phyloP scores from a whole-genome alignment of 2,329 filamentous ascomycete species.

The Hymenoscyphus scutula region DNA sequence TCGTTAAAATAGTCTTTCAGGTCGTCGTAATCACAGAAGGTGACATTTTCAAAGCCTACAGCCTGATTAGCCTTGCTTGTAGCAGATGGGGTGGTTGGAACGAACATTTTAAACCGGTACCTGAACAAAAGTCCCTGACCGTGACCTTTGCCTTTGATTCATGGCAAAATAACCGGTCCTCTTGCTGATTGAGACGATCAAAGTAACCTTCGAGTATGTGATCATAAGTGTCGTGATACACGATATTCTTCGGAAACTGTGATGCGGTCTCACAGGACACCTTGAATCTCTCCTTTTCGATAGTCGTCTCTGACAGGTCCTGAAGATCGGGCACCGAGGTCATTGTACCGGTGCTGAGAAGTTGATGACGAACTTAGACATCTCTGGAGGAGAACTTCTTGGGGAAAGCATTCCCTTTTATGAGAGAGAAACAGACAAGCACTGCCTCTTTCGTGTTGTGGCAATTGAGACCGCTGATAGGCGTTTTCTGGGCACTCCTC shows the following conservation, averaged over 20 bases:
- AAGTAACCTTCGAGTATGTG: background rate
- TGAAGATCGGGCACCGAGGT: no score
- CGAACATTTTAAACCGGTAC: background rate
- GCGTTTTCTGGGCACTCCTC: no score
- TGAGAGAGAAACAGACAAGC: no score
- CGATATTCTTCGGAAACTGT: background rate
- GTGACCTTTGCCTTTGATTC: background rate
- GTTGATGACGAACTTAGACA: no score
- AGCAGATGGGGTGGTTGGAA: background rate
- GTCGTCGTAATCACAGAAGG: background rate
- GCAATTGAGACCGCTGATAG: no score
- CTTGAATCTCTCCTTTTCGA: no score
- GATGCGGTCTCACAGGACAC: no score
- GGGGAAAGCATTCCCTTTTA: no score
- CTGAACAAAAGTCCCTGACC: background rate
- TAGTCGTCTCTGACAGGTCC: no score
- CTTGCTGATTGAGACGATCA: background rate
- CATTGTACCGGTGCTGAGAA: no score
- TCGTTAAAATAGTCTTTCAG: background rate
- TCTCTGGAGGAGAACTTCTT: no score
- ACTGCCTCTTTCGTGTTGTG: no score
- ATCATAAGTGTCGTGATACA: background rate
- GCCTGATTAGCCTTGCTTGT: background rate
- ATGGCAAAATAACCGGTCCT: background rate
- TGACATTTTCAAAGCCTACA: background rate